Conservation (phyloP, 768 basidiomycete genomes). For the Pulveroboletus sp. region DNA sequence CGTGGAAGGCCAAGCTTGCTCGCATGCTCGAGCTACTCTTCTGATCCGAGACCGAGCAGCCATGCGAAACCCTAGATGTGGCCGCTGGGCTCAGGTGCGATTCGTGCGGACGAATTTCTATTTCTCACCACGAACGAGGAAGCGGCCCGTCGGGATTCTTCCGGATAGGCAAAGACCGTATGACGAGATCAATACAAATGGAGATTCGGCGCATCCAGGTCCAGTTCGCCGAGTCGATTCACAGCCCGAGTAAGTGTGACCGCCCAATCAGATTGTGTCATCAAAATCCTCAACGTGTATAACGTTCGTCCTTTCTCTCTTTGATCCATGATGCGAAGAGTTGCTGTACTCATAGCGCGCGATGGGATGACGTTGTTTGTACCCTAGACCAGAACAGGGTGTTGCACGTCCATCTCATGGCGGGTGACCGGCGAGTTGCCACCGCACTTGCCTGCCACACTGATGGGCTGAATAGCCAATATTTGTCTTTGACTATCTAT, state of each 20-base stretch:
- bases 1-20: slow-evolving; percentile 1
- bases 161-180: slow-evolving; percentile 12
- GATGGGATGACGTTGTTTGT: slow-evolving; percentile 20
- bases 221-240: slow-evolving; percentile 24
- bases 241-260: slow-evolving; percentile 13
- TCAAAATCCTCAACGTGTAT: slow-evolving; percentile 22
- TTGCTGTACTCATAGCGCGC: slow-evolving; percentile 19
- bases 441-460: slow-evolving; percentile 21
- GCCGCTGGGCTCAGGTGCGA: slow-evolving; percentile 23
- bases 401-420: slow-evolving; percentile 15
- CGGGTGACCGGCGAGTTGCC: slow-evolving; percentile 22
- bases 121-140: slow-evolving; percentile 12
- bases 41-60: slow-evolving; percentile 19
- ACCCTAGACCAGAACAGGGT: slow-evolving; percentile 16
- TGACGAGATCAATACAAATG: slow-evolving; percentile 26
- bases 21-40: slow-evolving; percentile 7
- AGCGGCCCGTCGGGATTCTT: slow-evolving; percentile 21
- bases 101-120: slow-evolving; percentile 20
- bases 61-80: slow-evolving; percentile 21
- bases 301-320: slow-evolving; percentile 18
- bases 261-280: slow-evolving; percentile 19
- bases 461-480: slow-evolving; percentile 7
- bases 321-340: slow-evolving; percentile 27
- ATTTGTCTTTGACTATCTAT: slow-evolving; percentile 16
- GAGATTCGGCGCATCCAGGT: slow-evolving; percentile 21